Evolutionary conservation across 306 rosid genomes (phyloP).

Genomic region (Hylodesmum podocarpum): DNA sequence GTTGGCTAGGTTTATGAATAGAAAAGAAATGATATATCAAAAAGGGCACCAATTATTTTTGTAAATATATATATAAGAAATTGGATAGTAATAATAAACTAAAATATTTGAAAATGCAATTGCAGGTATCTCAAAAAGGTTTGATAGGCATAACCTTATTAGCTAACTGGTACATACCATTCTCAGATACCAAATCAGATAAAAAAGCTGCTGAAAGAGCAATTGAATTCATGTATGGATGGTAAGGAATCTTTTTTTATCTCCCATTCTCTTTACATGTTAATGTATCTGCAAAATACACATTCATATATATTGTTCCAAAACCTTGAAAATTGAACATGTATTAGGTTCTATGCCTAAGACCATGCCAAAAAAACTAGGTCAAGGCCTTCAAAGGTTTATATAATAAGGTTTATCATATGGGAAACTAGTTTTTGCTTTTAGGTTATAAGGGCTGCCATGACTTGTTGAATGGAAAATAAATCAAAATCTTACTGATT

Average conservation of each 20-base stretch:
- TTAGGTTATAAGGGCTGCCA: neutral
- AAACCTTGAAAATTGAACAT: neutral
- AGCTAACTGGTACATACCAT: constrained; percentile 38
- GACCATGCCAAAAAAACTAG: neutral
- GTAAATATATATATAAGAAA: neutral
- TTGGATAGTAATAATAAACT: neutral
- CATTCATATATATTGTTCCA: neutral
- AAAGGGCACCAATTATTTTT: neutral
- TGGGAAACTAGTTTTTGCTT: neutral
- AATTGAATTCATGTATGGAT: constrained; percentile 53
- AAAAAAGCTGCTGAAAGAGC: constrained; percentile 33
- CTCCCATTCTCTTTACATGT: neutral
- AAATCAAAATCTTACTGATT: neutral
- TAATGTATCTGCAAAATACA: neutral
- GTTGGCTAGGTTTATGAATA: no score
- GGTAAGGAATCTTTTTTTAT: constrained; percentile 28
- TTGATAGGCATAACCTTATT: constrained; percentile 51
- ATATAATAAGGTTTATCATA: neutral
- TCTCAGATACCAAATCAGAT: constrained; percentile 22
- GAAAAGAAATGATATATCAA: neutral
- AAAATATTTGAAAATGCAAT: neutral
- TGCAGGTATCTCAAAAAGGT: constrained; percentile 43
- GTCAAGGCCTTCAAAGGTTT: neutral
- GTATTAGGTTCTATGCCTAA: neutral
- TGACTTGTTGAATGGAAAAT: neutral